phyloP scores from a whole-genome alignment of 306 rosid genomes.

The Vigna reflexopilosa region DNA sequence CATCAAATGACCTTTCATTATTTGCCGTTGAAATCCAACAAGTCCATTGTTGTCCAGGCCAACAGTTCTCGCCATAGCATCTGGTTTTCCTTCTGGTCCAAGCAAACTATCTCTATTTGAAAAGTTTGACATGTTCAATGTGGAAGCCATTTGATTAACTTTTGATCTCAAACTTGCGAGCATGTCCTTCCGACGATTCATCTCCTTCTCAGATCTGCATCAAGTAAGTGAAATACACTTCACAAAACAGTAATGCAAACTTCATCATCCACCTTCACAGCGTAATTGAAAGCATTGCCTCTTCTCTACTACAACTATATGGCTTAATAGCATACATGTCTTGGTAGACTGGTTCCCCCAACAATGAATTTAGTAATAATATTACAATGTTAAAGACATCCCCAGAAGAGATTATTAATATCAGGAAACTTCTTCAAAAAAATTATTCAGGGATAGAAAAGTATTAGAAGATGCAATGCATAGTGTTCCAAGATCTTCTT shows the following conservation, averaged over 20 bases:
- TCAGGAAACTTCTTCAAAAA: background rate
- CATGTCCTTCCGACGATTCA: conserved; percentile 96
- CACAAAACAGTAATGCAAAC: conserved; percentile 35
- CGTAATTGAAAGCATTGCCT: no score
- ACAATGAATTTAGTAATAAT: background rate
- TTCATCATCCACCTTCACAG: background rate
- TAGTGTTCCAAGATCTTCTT: conserved; percentile 15
- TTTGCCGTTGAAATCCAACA: conserved; percentile 89
- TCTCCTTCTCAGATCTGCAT: conserved; percentile 87
- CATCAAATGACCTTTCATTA: conserved; percentile 73
- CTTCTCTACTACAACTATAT: no score
- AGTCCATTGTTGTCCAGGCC: conserved; percentile 87
- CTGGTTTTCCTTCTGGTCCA: conserved; percentile 89
- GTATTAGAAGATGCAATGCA: conserved; percentile 3
- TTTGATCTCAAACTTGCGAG: conserved; percentile 76
- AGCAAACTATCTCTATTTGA: conserved; percentile 92
- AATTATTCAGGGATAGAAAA: conserved; percentile 10
- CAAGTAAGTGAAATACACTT: conserved; percentile 46
- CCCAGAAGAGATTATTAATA: conserved; percentile 21
- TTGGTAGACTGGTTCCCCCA: background rate
- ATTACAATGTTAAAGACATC: background rate
- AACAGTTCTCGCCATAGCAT: conserved; percentile 75
- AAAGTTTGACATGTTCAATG: conserved; percentile 83
- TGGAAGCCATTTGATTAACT: conserved; percentile 88
- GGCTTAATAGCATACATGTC: background rate